phyloP scores from a whole-genome alignment of 2,329 filamentous ascomycete genomes.

The Trichophyton verrucosum region DNA sequence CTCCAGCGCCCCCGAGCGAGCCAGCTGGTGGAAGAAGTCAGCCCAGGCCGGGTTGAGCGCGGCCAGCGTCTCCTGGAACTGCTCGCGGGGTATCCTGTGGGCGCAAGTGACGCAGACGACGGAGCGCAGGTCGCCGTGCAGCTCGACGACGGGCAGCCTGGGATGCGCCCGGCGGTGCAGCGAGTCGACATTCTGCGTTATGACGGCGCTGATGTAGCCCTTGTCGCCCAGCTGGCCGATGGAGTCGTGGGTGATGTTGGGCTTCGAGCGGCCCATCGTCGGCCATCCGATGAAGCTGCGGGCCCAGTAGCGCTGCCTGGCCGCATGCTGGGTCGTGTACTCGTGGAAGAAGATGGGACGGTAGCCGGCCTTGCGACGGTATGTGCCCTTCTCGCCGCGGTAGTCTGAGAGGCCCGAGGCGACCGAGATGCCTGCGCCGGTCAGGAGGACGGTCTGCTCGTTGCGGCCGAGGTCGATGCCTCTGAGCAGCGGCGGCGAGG shows the following conservation, averaged over 20 bases:
- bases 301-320: conserved; percentile 89
- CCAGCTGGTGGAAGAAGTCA: conserved; percentile 57
- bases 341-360: conserved; percentile 89
- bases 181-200: conserved; percentile 96
- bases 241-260: conserved; percentile 69
- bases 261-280: conserved; percentile 61
- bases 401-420: conserved; percentile 91
- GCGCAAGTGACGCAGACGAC: conserved; percentile 71
- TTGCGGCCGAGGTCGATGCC: conserved; percentile 30
- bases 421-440: conserved; percentile 86
- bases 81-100: conserved; percentile 54
- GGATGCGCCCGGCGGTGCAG: conserved; percentile 76
- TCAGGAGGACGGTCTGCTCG: conserved; percentile 52
- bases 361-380: conserved; percentile 80
- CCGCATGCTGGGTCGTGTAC: conserved; percentile 68
- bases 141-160: conserved; percentile 59
- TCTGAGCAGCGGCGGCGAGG: conserved; percentile 40
- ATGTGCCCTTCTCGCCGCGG: conserved; percentile 77
- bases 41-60: conserved; percentile 78
- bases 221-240: conserved; percentile 58
- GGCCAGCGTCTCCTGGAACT: conserved; percentile 65
- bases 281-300: conserved; percentile 89
- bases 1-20: conserved; percentile 61
- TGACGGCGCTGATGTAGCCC: conserved; percentile 61
- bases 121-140: conserved; percentile 80